Evolutionary conservation across 345 rosid genomes (phyloP).

Genomic region (Populus pruinosa): DNA sequence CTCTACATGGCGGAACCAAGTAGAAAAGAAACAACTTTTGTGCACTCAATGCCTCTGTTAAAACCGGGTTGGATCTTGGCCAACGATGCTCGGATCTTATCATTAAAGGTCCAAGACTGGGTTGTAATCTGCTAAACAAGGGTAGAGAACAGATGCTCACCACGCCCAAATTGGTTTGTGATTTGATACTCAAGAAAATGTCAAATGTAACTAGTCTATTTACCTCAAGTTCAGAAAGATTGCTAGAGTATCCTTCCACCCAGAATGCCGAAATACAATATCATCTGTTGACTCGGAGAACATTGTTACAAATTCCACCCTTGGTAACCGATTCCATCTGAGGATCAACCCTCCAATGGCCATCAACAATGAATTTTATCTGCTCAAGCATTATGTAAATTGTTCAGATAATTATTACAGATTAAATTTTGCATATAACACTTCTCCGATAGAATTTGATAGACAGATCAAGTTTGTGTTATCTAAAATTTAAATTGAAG

Average conservation of each 20-base stretch:
- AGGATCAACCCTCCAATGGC: conserved; percentile 72
- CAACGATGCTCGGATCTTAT: background rate
- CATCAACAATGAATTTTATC: conserved; percentile 89
- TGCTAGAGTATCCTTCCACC: background rate
- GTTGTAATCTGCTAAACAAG: background rate
- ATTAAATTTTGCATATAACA: background rate
- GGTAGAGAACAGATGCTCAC: background rate
- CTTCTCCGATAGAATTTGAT: background rate
- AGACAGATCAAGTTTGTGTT: too few species aligned
- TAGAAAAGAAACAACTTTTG: background rate
- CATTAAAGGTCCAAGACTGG: background rate
- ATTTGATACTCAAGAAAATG: background rate
- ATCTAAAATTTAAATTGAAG: too few species aligned
- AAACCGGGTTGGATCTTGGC: too few species aligned
- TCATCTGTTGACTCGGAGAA: conserved; percentile 58
- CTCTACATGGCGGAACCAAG: background rate
- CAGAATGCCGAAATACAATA: background rate
- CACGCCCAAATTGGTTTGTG: background rate
- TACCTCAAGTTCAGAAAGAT: conserved; percentile 5
- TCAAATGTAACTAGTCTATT: conserved; percentile 3
- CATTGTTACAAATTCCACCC: conserved; percentile 66
- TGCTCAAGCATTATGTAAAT: conserved; percentile 21
- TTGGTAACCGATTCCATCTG: conserved; percentile 50
- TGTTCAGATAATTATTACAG: background rate
- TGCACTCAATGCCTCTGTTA: too few species aligned